phyloP scores from a whole-genome alignment of 768 basidiomycete genomes.

The Cytidiella melzeri region DNA sequence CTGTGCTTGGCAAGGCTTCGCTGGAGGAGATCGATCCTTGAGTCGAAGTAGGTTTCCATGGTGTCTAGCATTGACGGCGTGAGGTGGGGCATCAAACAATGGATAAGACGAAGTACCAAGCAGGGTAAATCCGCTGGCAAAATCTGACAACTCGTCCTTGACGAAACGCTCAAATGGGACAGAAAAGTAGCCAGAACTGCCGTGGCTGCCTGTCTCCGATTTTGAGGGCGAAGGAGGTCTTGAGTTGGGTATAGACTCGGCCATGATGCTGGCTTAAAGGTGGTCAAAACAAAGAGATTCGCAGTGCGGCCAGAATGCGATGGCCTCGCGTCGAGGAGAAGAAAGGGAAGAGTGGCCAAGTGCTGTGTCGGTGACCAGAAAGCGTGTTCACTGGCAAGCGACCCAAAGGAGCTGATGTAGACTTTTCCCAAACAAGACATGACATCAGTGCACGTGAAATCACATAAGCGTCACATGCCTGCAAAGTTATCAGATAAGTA shows the following conservation, averaged over 20 bases:
- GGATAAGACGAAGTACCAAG: constrained; percentile 46
- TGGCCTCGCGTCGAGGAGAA: not conserved
- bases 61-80: constrained; percentile 58
- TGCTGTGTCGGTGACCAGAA: not conserved
- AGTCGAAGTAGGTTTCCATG: constrained; percentile 92
- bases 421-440: no score
- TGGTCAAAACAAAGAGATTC: not conserved
- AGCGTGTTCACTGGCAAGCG: no score
- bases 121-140: constrained; percentile 79
- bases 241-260: constrained; percentile 8
- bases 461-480: not conserved
- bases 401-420: no score
- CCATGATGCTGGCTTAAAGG: constrained; percentile 10
- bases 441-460: no score
- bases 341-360: not conserved
- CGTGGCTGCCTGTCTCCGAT: not conserved
- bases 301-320: not conserved
- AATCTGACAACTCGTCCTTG: constrained; percentile 69
- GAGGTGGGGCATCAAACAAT: not conserved
- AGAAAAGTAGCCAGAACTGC: constrained; percentile 52
- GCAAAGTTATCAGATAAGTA: not conserved
- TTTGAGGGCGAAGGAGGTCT: constrained; percentile 32
- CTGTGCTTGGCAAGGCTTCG: constrained; percentile 83
- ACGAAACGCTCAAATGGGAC: constrained; percentile 67
- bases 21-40: constrained; percentile 76